These are phyloP conservation scores for Endothia cerciana DNA, from an alignment of 2,329 filamentous ascomycete species.

Conservation along the genomic window DNA sequence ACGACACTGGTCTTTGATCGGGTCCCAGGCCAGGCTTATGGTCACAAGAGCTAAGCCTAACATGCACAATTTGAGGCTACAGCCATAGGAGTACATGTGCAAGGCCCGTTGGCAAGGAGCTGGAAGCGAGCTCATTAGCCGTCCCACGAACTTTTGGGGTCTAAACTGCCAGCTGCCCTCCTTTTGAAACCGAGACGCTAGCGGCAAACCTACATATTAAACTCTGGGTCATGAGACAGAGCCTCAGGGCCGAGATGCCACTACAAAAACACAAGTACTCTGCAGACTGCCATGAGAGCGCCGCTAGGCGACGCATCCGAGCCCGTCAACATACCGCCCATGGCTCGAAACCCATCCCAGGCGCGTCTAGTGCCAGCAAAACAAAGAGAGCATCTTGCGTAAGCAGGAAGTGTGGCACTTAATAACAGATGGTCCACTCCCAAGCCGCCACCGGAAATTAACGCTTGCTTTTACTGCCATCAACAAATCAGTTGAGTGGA, in stretches of 20 bases:
- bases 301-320: not conserved
- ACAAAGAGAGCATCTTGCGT: not conserved
- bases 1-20: not conserved
- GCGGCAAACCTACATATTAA: constrained; percentile 16
- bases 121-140: not conserved
- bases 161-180: not conserved
- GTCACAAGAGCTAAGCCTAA: not conserved
- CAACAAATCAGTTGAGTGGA: not conserved
- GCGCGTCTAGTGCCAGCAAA: constrained; percentile 1
- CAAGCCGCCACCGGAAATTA: constrained; percentile 15
- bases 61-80: not conserved
- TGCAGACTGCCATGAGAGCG: not conserved
- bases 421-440: constrained; percentile 24
- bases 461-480: not conserved
- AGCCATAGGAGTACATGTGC: not conserved
- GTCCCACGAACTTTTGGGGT: constrained; percentile 4
- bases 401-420: constrained; percentile 20
- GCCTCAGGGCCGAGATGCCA: constrained; percentile 26
- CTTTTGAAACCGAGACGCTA: constrained; percentile 11
- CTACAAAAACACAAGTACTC: not conserved
- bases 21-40: not conserved
- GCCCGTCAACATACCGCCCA: not conserved
- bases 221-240: constrained; percentile 24
- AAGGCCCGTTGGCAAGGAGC: not conserved
- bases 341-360: not conserved